Conservation (phyloP, 208 protist species). For the Trichomonas gallinae region DNA sequence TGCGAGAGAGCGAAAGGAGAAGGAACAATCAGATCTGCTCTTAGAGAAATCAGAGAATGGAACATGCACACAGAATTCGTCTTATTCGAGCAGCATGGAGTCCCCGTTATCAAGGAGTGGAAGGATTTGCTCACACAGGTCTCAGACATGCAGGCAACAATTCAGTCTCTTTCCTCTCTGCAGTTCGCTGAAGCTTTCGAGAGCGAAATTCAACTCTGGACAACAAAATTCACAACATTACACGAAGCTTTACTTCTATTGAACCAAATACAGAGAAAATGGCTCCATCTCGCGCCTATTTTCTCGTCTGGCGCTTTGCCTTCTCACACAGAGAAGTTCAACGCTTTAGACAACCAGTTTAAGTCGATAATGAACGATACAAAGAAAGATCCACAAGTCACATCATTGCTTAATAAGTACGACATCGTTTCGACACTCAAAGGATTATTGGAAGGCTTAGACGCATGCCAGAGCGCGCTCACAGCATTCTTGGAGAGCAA, state of each 20-base stretch:
- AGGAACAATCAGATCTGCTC: conserved; percentile 73
- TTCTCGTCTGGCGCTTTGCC: conserved; percentile 85
- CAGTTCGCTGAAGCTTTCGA: conserved; percentile 74
- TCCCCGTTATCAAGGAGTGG: conserved; percentile 78
- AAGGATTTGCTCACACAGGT: conserved; percentile 77
- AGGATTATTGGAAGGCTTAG: conserved; percentile 74
- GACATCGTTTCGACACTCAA: conserved; percentile 55
- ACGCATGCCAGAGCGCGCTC: conserved; percentile 82
- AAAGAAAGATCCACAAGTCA: conserved; percentile 59
- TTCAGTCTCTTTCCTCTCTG: conserved; percentile 82
- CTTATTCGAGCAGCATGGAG: conserved; percentile 45
- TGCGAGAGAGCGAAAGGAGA: conserved; percentile 74
- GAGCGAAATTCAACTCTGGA: conserved; percentile 67
- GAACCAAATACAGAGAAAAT: conserved; percentile 88
- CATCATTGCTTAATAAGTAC: conserved; percentile 49
- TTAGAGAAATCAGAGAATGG: conserved; percentile 76
- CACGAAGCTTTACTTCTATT: conserved; percentile 71
- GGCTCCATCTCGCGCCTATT: conserved; percentile 94
- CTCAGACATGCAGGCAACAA: conserved; percentile 79
- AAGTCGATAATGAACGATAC: conserved; percentile 68
- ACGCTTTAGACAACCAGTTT: conserved; percentile 75
- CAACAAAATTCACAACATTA: conserved; percentile 67
- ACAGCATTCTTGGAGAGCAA: conserved; percentile 91
- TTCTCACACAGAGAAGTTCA: conserved; percentile 74
- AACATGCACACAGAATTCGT: conserved; percentile 61